Evolutionary conservation across 2,329 filamentous ascomycete species (phyloP).

Genomic region (Amauroascus verrucosus): DNA sequence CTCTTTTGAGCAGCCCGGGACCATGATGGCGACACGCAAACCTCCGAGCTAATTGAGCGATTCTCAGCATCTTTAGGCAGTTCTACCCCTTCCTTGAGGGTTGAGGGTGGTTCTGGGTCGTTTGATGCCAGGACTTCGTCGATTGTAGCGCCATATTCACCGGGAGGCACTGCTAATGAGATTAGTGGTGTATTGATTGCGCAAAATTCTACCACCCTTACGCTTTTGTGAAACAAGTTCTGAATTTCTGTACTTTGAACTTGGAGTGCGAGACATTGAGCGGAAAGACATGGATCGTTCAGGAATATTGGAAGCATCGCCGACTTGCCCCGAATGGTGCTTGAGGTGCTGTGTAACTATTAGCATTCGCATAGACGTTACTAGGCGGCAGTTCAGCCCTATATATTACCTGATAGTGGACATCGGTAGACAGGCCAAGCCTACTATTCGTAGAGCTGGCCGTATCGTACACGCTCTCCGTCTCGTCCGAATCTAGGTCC

Average conservation of each 20-base stretch:
- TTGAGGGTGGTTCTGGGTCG: constrained; percentile 26
- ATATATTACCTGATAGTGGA: constrained; percentile 2
- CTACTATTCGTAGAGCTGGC: constrained; percentile 10
- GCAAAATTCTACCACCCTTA: neutral
- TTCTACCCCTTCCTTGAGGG: constrained; percentile 29
- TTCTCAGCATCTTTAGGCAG: neutral
- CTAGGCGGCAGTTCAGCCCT: neutral
- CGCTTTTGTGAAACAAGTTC: constrained; percentile 3
- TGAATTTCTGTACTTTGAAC: constrained; percentile 13
- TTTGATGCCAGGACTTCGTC: constrained; percentile 6
- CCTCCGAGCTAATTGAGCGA: constrained; percentile 15
- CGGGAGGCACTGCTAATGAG: neutral
- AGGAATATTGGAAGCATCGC: neutral
- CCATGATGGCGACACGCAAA: constrained; percentile 18
- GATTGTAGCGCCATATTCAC: constrained; percentile 3
- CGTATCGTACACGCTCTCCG: constrained; percentile 11
- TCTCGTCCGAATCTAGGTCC: constrained; percentile 1
- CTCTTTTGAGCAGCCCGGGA: constrained; percentile 13
- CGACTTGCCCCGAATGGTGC: neutral
- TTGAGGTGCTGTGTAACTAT: neutral
- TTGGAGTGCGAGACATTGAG: constrained; percentile 14
- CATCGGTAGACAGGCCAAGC: neutral
- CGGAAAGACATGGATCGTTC: constrained; percentile 13
- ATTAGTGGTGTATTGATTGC: neutral
- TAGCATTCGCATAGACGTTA: neutral